Evolutionary conservation across 345 rosid genomes (phyloP), one percentile per base, ranked within the genome.

Genomic region (Eucalyptus microcorys): DNA sequence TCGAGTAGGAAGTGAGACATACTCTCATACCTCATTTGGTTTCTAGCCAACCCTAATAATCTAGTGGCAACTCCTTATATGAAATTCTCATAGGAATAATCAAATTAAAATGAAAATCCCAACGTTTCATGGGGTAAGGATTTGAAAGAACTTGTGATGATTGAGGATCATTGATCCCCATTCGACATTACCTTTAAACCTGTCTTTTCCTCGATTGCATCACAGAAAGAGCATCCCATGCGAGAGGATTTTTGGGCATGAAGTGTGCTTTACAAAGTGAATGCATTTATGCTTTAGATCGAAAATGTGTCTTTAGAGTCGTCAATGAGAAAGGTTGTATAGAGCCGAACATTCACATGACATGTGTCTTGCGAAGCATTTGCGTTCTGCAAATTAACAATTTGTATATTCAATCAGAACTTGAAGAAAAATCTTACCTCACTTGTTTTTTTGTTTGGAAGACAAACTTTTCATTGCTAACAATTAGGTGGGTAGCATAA

Each of bases 1-100:
- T 52, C 19, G 24, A 17, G 0, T 3, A 17, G 24, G 4, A 52
- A 52, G 24, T 52, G 55, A 52, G 9, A 0, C 7, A 7, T 52
- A 19, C 4, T 19, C 0, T 4, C 0, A 0, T 52, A 17, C 4
- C 24, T 52, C 24, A 52, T 17, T 7, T 52, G 55, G 9, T 52
- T 52, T 52, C 55, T 52, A 52, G 22, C 55, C 17, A 52, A 52
- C 4, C 24, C 4, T 9, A 17, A 52, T 52, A 52, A 50, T 17
- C 9, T 17, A 50, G 55, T 52, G 55, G 2, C 55, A 52, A 17
- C 55, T 17, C 55, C 17, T 52, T 52, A 52, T 52, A 52, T 17
- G 17, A 52, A 52, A 52, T 52, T 52, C 9, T 52, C 55, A 52
- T 17, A 17, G 4, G 55, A 52, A 16, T 50, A 50, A 50, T 50